Percentiles rank a stretch among this genome's conserved stretches.
These are phyloP conservation scores for Saccharomycopsis sp. DNA, from an alignment of 805 yeast genomes.

Conservation along the genomic window DNA sequence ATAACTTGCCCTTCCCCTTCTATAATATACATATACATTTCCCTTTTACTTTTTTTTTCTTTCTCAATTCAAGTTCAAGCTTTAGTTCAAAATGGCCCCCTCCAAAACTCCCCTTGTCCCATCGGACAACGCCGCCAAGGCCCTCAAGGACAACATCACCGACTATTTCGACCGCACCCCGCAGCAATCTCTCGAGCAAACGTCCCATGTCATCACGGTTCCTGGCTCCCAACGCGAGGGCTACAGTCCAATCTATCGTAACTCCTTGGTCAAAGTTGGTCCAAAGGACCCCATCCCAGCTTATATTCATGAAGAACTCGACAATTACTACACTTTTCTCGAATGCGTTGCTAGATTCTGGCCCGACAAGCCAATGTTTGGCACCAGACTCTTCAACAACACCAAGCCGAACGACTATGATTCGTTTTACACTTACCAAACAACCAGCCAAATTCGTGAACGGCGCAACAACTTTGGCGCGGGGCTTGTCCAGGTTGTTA, in stretches of 20 bases:
- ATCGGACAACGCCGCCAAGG: neutral
- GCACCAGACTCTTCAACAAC: conserved; percentile 26
- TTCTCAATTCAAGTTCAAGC: too few species aligned
- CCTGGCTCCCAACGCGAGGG: conserved; percentile 32
- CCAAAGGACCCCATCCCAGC: conserved; percentile 1
- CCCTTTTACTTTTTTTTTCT: too few species aligned
- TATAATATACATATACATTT: too few species aligned
- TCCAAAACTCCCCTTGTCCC: neutral
- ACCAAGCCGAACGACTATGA: conserved; percentile 31
- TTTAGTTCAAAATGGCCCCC: too few species aligned
- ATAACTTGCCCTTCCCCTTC: too few species aligned
- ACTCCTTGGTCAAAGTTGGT: neutral
- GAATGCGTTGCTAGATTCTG: conserved; percentile 24
- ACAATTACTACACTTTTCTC: conserved; percentile 29
- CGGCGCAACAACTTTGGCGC: conserved; percentile 44
- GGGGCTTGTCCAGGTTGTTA: conserved; percentile 41
- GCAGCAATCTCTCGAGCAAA: conserved; percentile 1
- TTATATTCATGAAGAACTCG: conserved; percentile 28
- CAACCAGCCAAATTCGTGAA: conserved; percentile 34
- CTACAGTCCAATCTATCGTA: conserved; percentile 35
- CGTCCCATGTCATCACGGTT: conserved; percentile 18
- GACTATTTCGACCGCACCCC: too few species aligned
- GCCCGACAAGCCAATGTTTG: conserved; percentile 30
- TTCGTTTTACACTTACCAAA: conserved; percentile 34
- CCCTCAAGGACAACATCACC: neutral